These are phyloP conservation scores for Plasmodium relictum DNA, from an alignment of 169 alveolate genomes.

Conservation along the genomic window DNA sequence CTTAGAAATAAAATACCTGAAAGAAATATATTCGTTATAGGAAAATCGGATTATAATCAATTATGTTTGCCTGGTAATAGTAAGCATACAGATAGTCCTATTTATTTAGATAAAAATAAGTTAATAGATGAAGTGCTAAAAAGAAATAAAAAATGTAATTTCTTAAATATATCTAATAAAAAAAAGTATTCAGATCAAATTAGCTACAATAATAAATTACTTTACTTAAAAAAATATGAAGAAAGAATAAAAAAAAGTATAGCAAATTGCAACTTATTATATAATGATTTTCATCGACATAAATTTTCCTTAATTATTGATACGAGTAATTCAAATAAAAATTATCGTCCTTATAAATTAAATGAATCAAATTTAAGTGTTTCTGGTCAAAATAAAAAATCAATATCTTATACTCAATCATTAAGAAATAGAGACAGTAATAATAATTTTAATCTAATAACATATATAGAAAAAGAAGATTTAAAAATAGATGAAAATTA, in stretches of 20 bases:
- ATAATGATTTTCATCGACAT: conserved; percentile 13
- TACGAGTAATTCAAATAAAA: background rate
- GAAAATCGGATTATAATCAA: conserved; percentile 32
- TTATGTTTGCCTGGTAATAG: conserved; percentile 40
- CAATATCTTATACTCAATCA: conserved; percentile 15
- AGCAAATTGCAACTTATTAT: conserved; percentile 27
- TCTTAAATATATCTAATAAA: conserved; percentile 32
- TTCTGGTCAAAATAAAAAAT: background rate
- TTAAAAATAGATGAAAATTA: background rate
- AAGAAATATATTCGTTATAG: conserved; percentile 47
- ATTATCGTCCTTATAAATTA: background rate
- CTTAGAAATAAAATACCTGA: conserved; percentile 55
- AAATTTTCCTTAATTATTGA: conserved; percentile 17
- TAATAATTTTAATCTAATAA: conserved; percentile 1
- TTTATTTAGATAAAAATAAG: conserved; percentile 42
- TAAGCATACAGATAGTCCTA: conserved; percentile 29
- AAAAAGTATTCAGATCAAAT: conserved; percentile 66
- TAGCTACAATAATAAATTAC: conserved; percentile 24
- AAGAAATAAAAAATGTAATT: conserved; percentile 48
- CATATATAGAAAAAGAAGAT: background rate
- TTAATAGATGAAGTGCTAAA: conserved; percentile 31
- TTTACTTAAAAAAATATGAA: conserved; percentile 40
- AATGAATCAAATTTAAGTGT: background rate
- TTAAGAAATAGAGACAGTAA: conserved; percentile 23
- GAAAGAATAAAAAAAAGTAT: conserved; percentile 34